Percentiles rank a stretch among this genome's conserved stretches.
These are phyloP conservation scores for Pseudonitzschia multiseries DNA, from an alignment of 108 stramenopile species.

Conservation along the genomic window DNA sequence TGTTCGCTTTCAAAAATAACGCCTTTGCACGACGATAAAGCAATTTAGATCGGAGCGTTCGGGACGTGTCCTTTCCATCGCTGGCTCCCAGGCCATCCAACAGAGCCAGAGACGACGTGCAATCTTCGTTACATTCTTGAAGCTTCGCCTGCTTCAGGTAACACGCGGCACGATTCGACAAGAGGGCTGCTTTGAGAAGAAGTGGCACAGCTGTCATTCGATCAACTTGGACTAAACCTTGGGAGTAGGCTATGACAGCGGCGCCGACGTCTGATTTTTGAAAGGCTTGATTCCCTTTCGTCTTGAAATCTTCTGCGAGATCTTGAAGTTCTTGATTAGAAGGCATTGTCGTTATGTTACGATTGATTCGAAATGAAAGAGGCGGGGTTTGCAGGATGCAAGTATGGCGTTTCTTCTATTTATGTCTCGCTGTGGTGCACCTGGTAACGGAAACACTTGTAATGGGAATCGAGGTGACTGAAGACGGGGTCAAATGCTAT, in stretches of 20 bases:
- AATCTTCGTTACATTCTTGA: slow-evolving; percentile 64
- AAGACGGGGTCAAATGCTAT: no score
- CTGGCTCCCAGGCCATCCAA: slow-evolving; percentile 34
- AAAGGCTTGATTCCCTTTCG: slow-evolving; percentile 71
- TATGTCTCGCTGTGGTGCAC: no score
- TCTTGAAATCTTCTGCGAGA: slow-evolving; percentile 50
- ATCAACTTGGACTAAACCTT: slow-evolving; percentile 51
- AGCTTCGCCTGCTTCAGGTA: slow-evolving; percentile 53
- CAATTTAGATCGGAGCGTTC: slow-evolving; percentile 55
- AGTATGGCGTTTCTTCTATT: no score
- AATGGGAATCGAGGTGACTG: no score
- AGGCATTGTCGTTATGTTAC: slow-evolving; percentile 33
- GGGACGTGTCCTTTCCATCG: slow-evolving; percentile 18
- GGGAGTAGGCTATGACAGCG: slow-evolving; percentile 51
- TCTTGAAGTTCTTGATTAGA: slow-evolving; percentile 33
- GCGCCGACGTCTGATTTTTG: slow-evolving; percentile 48
- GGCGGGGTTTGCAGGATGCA: no score
- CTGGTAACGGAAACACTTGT: no score
- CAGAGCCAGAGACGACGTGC: slow-evolving; percentile 49
- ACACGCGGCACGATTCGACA: slow-evolving; percentile 83
- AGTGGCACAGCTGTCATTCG: slow-evolving; percentile 15
- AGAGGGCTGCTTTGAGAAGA: slow-evolving; percentile 46
- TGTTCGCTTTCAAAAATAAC: slow-evolving; percentile 37
- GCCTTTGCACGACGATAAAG: slow-evolving; percentile 82
- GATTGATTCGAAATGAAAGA: not conserved